A percentile compares a stretch with the other conserved stretches of the same genome.
Conservation (phyloP, 2,329 filamentous ascomycete genomes). For the Pseudogymnoascus destructans region DNA sequence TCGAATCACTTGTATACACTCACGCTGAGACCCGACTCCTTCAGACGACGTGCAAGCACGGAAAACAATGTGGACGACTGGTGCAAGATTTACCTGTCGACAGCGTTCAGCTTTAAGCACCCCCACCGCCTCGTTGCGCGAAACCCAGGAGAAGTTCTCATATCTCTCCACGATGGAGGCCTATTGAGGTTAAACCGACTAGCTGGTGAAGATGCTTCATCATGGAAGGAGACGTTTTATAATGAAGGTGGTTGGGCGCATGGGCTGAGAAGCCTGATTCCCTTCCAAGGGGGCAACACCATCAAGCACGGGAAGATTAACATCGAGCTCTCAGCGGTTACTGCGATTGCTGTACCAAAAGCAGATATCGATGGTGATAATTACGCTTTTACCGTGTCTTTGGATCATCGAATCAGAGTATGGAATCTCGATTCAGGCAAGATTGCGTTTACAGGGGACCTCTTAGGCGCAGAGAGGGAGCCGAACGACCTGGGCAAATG, state of each 20-base stretch:
- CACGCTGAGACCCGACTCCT: slow-evolving; percentile 69
- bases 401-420: slow-evolving; percentile 78
- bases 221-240: slow-evolving; percentile 62
- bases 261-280: slow-evolving; percentile 51
- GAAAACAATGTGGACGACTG: slow-evolving; percentile 64
- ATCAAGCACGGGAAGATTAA: slow-evolving; percentile 50
- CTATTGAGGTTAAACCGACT: slow-evolving; percentile 57
- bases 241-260: slow-evolving; percentile 61
- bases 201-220: slow-evolving; percentile 33
- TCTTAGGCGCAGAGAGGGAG: slow-evolving; percentile 55
- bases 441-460: slow-evolving; percentile 62
- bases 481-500: slow-evolving; percentile 60
- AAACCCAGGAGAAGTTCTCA: slow-evolving; percentile 58
- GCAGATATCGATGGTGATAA: slow-evolving; percentile 34
- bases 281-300: slow-evolving; percentile 51
- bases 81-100: slow-evolving; percentile 60
- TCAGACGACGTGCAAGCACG: slow-evolving; percentile 53
- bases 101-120: slow-evolving; percentile 62
- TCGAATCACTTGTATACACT: slow-evolving; percentile 73
- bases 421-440: slow-evolving; percentile 81
- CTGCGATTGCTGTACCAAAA: slow-evolving; percentile 43
- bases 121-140: slow-evolving; percentile 72
- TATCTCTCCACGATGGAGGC: slow-evolving; percentile 69
- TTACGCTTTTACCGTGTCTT: slow-evolving; percentile 64
- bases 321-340: slow-evolving; percentile 55